phyloP scores from a whole-genome alignment of 805 yeast genomes.

The Nakazawaea molendinolei region DNA sequence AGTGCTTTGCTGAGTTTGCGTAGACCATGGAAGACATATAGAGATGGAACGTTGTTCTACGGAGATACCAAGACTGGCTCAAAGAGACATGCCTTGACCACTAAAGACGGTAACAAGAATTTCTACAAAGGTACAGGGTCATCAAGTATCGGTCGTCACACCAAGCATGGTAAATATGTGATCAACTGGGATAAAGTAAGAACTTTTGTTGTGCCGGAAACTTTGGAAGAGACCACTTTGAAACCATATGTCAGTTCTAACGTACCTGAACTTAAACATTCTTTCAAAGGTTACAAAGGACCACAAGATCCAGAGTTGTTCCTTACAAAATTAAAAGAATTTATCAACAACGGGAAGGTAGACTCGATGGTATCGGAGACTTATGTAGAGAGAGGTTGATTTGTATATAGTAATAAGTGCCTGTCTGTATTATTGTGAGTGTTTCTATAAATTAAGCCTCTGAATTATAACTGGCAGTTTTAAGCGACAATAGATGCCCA shows the following conservation, averaged over 20 bases:
- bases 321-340: constrained; percentile 66
- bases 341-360: constrained; percentile 63
- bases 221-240: constrained; percentile 28
- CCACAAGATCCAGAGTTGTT: constrained; percentile 70
- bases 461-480: too few relatives aligned
- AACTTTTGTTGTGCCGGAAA: constrained; percentile 78
- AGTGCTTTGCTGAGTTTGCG: constrained; percentile 43
- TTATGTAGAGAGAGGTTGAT: constrained; percentile 26
- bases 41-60: constrained; percentile 79
- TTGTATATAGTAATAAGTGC: background rate
- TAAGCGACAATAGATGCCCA: too few relatives aligned
- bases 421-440: background rate
- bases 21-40: constrained; percentile 85
- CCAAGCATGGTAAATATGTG: constrained; percentile 65
- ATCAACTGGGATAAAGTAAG: constrained; percentile 83
- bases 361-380: constrained; percentile 25
- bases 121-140: constrained; percentile 96
- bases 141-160: constrained; percentile 81
- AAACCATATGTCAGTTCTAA: constrained; percentile 76
- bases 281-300: constrained; percentile 69
- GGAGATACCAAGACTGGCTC: constrained; percentile 75
- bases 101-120: constrained; percentile 92
- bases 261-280: constrained; percentile 63
- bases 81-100: constrained; percentile 75
- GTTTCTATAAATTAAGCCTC: too few relatives aligned